Conservation (phyloP, 192 early-diverging fungal genomes). For the Coemansia sp. region DNA sequence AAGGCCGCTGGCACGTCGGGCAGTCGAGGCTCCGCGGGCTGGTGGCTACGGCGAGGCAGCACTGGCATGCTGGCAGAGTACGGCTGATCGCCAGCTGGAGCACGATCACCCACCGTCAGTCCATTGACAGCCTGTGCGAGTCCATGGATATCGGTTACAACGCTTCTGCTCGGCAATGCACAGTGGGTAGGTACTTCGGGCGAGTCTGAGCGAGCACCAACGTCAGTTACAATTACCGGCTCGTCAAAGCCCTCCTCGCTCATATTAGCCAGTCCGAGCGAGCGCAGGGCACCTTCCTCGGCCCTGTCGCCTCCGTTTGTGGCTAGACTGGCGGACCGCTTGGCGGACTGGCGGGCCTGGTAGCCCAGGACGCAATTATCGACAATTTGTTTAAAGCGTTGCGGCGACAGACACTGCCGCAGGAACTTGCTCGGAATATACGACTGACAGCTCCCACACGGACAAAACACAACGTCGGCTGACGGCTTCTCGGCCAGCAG, state of each 20-base stretch:
- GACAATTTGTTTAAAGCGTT: slow-evolving; percentile 37
- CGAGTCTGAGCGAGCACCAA: background rate
- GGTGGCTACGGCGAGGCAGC: background rate
- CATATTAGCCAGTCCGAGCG: background rate
- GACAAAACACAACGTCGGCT: slow-evolving; percentile 20
- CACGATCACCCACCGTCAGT: background rate
- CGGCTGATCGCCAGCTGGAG: slow-evolving; percentile 1
- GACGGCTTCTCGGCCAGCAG: slow-evolving; percentile 9
- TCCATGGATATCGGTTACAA: background rate
- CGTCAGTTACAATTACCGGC: slow-evolving; percentile 15
- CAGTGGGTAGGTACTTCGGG: background rate
- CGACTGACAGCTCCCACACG: slow-evolving; percentile 15
- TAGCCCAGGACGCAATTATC: slow-evolving; percentile 15
- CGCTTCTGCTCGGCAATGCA: background rate
- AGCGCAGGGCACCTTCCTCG: background rate
- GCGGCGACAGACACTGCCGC: slow-evolving; percentile 44
- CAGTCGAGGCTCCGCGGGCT: background rate
- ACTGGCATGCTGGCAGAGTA: slow-evolving; percentile 39
- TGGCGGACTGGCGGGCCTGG: slow-evolving; percentile 2
- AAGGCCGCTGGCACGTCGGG: slow-evolving; percentile 6
- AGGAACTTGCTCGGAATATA: slow-evolving; percentile 22
- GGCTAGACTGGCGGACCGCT: slow-evolving; percentile 18
- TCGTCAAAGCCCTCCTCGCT: slow-evolving; percentile 41
- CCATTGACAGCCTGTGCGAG: slow-evolving; percentile 1
- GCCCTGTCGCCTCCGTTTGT: background rate